Base-by-base conservation (phyloP, 495 filamentous ascomycete genomes). In the Annulohypoxylon maeteangense region DNA sequence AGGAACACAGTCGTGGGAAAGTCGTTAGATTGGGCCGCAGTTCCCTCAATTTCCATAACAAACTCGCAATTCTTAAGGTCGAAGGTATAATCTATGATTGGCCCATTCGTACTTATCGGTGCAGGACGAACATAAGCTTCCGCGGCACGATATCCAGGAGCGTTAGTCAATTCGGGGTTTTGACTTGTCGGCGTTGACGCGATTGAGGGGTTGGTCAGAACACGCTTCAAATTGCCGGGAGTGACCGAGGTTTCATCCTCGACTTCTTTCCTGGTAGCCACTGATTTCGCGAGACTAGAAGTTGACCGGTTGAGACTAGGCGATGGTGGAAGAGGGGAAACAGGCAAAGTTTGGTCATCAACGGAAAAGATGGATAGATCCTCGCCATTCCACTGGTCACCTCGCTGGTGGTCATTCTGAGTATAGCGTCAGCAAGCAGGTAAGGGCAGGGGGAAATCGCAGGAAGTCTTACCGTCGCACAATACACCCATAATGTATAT, bases 351-450 rank as follows among this genome's bases (percentile, higher is more conserved):
- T 22, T 86, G 86, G 75, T 99, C 95, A 70, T 99, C 94, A 2
- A 84, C 65, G 0, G 93, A 97, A 74, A 88, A 92, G 34, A 99
- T 96, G 7, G 93, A 97, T 16, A 99, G 82, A 80, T 99, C 95
- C 73, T 99, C 95, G 29, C 95, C 95, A 68, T 99, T 98, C 95
- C 95, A 99, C 47, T 93, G 89, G 75, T 99, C 95, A 34, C 95
- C 96, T 84, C 92, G 92, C 74, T 91, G 84, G 71, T 99, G 95
- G 60, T 90, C 90, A 77, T 98, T 99, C 85, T 92, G 44, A 6
- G 51, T 40, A 51, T 3, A 31, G 8, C 4, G 42, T 77, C 53
- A 70, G 72, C 50, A 51, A 23, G 1, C 11, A 51, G 36, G 7
- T 10, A 32, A 62, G 11, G 4, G 0, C 23, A 34, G 20, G 11